phyloP scores from a whole-genome alignment of 495 filamentous ascomycete genomes.

The Astrocystis sublimbata region DNA sequence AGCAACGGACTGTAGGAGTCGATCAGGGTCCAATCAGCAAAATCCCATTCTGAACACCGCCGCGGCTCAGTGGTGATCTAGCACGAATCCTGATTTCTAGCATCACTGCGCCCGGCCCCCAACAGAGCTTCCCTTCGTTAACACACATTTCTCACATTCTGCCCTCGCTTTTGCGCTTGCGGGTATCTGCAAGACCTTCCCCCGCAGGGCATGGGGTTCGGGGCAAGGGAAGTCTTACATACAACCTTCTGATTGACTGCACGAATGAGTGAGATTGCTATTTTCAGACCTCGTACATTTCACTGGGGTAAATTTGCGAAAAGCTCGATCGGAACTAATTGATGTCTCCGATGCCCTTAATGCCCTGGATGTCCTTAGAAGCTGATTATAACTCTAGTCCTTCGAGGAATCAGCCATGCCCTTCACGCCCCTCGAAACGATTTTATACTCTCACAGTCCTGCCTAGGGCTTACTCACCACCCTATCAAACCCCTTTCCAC shows the following conservation, averaged over 20 bases:
- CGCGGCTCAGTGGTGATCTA: neutral
- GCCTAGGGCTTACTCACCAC: neutral
- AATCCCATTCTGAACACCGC: neutral
- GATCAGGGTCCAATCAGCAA: conserved; percentile 1
- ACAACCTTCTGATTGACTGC: too few species aligned
- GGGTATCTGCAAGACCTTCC: too few species aligned
- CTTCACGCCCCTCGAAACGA: neutral
- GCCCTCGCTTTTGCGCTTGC: neutral
- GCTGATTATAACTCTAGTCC: too few species aligned
- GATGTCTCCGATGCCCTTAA: too few species aligned
- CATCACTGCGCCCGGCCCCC: conserved; percentile 1
- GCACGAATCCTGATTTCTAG: neutral
- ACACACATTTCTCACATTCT: too few species aligned
- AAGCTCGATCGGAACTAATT: too few species aligned
- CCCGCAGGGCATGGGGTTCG: too few species aligned
- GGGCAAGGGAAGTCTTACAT: too few species aligned
- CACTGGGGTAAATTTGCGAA: too few species aligned
- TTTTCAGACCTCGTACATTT: too few species aligned
- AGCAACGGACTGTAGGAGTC: neutral
- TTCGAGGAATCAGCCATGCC: too few species aligned
- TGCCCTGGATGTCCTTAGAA: neutral
- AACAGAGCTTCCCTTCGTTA: neutral
- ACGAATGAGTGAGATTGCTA: too few species aligned
- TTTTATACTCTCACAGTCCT: conserved; percentile 4
- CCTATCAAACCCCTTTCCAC: neutral